Percentiles rank a stretch among this genome's conserved stretches.
phyloP scores from a whole-genome alignment of 176 grass and related monocot genomes.

The Zea luxurians region DNA sequence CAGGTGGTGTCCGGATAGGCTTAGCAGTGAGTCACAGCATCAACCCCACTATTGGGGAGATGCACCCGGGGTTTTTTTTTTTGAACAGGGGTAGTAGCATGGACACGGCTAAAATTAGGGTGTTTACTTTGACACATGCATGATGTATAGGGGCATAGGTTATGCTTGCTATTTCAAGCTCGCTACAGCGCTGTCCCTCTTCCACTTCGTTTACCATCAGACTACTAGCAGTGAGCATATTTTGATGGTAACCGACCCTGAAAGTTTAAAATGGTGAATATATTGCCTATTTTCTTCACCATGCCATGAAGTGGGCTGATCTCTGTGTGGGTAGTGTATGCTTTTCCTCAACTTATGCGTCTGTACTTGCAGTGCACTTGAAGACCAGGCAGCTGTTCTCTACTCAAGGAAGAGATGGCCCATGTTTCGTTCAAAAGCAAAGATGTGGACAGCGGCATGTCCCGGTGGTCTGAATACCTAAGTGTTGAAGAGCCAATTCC shows the following conservation, averaged over 20 bases:
- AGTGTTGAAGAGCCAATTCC: constrained; percentile 55
- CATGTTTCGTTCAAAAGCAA: constrained; percentile 69
- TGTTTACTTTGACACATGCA: background rate
- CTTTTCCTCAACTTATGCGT: background rate
- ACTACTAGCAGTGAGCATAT: background rate
- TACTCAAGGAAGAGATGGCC: constrained; percentile 47
- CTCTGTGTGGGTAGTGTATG: background rate
- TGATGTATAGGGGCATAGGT: background rate
- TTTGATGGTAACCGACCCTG: background rate
- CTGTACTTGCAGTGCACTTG: background rate
- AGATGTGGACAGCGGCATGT: constrained; percentile 61
- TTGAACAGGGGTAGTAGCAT: background rate
- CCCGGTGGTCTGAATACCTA: constrained; percentile 85
- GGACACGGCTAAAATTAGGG: background rate
- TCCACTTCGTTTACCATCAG: too few species aligned
- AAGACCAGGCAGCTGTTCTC: constrained; percentile 31
- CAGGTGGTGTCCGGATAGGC: background rate
- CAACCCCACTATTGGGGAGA: background rate
- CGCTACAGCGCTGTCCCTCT: background rate
- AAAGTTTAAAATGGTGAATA: background rate
- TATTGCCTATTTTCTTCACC: background rate
- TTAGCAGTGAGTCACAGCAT: background rate
- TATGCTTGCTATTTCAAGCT: background rate
- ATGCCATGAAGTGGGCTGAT: too few species aligned
- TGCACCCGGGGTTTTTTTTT: too few species aligned